Evolutionary conservation across 169 alveolate genomes (phyloP), one percentile per base, ranked within the genome.

Genomic region (Eimeria mitis): DNA sequence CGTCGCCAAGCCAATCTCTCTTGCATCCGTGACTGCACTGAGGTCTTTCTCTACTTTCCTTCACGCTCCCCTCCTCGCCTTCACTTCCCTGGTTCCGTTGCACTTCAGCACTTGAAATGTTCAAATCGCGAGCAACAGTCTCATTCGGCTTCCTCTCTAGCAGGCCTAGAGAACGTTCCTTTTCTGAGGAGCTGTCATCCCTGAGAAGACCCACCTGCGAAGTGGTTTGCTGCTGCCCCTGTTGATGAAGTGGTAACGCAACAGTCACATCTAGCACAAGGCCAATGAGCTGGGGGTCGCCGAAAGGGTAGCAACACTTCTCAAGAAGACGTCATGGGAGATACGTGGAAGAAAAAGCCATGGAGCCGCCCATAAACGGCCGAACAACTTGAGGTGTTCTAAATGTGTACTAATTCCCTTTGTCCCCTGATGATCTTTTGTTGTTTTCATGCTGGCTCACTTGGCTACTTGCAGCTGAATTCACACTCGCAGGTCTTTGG

Each of bases 1-100:
- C 97, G 89, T 97, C 98, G 25, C 97, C 97, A 76, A 96, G 95
- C 98, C 98, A 97, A 34, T 79, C 96, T 19, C 71, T 88, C 91
- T 52, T 49, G 94, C 88, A 97, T 70, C 88, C 96, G 95, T n/a
- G 49, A n/a, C 65, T 94, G 97, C 96, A 95, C 42, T 96, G 95
- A 28, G 83, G 31, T 7, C 37, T 68, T 54, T 84, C 85, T 56
- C 56, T 23, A 37, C 9, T 56, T 52, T 40, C 21, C 49, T 87
- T 49, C 49, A 28, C 37, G 54, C 28, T 56, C 23, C 21, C 68
- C 40, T 37, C 81, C 44, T 56, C 79, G 2, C 37, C 61, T 2
- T 49, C 70, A 4, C 49, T 31, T 34, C 1, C 89, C 68, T 37
- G 68, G 52, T 28, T 31, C 65, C 34, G 70, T 37, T 56, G 89